Base-by-base conservation (phyloP, 2,329 filamentous ascomycete species). In the Meredithiella fracta region DNA sequence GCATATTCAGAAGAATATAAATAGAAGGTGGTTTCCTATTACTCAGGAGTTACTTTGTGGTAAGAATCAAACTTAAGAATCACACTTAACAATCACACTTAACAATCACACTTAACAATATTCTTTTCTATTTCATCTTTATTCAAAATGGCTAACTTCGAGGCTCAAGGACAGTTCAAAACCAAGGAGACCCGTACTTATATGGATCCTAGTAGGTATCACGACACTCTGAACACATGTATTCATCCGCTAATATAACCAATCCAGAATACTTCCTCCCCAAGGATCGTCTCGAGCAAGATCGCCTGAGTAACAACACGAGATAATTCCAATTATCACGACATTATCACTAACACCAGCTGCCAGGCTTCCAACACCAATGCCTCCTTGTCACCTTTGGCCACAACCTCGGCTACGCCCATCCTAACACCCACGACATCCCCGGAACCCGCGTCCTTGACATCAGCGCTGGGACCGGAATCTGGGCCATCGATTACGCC, bases 401-500 rank as follows among this genome's bases (percentile, higher is more conserved):
- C 22, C 20, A 49, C 22, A 15, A 49, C 20, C 22, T 49, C 7
- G 44, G 44, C 17, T 49, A 49, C 25, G 44, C 44, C 8, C 44
- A 2, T 3, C 44, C 44, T 8, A 49, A 49, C 22, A 26, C 23
- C 11, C 44, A 49, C 15, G 44, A 49, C 22, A 25, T 20, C 20
- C 44, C 44, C 8, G 23, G 23, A 8, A 49, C 44, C 22, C 44
- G 44, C 4, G 44, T 49, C 20, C 22, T 49, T 8, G 44, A 49
- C 25, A 15, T 49, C 20, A 22, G 44, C 23, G 25, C 44, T 11
- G 44, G 44, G 8, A 49, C 44, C 9, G 44, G 44, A 14, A 49
- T 49, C 22, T 49, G 44, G 44, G 44, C 44, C 23, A 49, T 49
- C 22, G 44, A 49, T 22, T 49, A 49, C 25, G 44, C 44, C 44